These are phyloP conservation scores for Gaeumannomyces tritici DNA, from an alignment of 2,329 filamentous ascomycete genomes.

Conservation along the genomic window DNA sequence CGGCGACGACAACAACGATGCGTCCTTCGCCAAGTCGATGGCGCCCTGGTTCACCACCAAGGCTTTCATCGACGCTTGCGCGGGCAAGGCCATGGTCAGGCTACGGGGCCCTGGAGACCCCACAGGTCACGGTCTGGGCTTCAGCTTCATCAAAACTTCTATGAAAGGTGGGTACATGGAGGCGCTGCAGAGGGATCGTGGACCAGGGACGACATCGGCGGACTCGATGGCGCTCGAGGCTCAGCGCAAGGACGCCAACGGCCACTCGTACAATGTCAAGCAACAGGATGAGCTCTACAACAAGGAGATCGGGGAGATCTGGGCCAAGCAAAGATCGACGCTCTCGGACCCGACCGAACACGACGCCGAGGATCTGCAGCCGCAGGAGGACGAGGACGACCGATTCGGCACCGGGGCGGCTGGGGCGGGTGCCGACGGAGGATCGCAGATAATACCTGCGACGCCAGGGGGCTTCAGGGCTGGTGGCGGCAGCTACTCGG, in stretches of 20 bases:
- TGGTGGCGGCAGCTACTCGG: background rate
- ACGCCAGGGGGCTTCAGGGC: background rate
- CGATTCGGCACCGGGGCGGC: slow-evolving; percentile 31
- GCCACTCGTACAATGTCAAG: slow-evolving; percentile 96
- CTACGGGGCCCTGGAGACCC: slow-evolving; percentile 92
- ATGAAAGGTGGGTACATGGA: slow-evolving; percentile 97
- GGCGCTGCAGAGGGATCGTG: slow-evolving; percentile 45
- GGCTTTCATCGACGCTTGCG: slow-evolving; percentile 88
- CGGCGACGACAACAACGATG: slow-evolving; percentile 52
- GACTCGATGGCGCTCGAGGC: slow-evolving; percentile 84
- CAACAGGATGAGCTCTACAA: slow-evolving; percentile 89
- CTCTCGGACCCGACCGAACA: slow-evolving; percentile 64
- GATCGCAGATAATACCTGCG: background rate
- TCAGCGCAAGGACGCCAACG: slow-evolving; percentile 79
- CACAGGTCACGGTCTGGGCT: slow-evolving; percentile 83
- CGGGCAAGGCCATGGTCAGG: slow-evolving; percentile 93
- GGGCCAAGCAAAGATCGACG: slow-evolving; percentile 76
- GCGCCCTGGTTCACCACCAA: slow-evolving; percentile 96
- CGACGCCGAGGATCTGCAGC: slow-evolving; percentile 49
- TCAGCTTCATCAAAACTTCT: slow-evolving; percentile 94
- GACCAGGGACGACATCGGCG: slow-evolving; percentile 56
- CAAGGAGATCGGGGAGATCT: slow-evolving; percentile 82
- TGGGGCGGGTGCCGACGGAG: background rate
- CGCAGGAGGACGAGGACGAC: slow-evolving; percentile 53
- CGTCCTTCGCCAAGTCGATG: slow-evolving; percentile 78